phyloP scores from a whole-genome alignment of 768 basidiomycete species.

The Cyclocybe cylindracea region DNA sequence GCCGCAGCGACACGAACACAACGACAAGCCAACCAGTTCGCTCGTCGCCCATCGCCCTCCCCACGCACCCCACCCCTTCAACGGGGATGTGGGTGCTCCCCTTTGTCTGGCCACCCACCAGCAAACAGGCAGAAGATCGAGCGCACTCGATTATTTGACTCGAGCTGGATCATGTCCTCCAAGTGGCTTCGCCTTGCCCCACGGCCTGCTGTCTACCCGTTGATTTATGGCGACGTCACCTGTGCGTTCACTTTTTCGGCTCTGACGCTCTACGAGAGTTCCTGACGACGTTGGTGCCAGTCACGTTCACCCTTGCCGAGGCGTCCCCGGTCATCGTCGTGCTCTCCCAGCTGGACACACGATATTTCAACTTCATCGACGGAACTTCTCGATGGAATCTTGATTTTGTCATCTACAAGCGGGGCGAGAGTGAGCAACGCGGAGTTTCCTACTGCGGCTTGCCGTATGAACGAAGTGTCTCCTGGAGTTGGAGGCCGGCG shows the following conservation, averaged over 20 bases:
- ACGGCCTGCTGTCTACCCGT: slow-evolving; percentile 35
- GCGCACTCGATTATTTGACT: slow-evolving; percentile 40
- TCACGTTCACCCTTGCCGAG: slow-evolving; percentile 23
- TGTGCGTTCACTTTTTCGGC: slow-evolving; percentile 29
- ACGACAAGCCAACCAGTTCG: too few species aligned
- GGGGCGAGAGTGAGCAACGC: slow-evolving; percentile 29
- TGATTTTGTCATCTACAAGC: slow-evolving; percentile 44
- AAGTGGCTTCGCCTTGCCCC: slow-evolving; percentile 40
- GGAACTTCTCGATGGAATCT: slow-evolving; percentile 38
- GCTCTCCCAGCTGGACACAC: slow-evolving; percentile 41
- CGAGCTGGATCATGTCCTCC: slow-evolving; percentile 39
- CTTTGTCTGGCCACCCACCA: too few species aligned
- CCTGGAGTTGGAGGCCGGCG: slow-evolving; percentile 34
- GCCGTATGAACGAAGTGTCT: slow-evolving; percentile 33
- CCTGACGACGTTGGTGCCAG: not conserved
- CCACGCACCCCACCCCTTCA: too few species aligned
- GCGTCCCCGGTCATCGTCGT: slow-evolving; percentile 40
- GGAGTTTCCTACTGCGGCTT: slow-evolving; percentile 29
- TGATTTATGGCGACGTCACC: slow-evolving; percentile 46
- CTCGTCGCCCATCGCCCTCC: too few species aligned
- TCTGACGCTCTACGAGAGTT: not conserved
- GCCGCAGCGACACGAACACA: too few species aligned
- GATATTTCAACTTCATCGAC: slow-evolving; percentile 42
- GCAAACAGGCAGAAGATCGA: slow-evolving; percentile 35
- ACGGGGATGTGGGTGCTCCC: too few species aligned